phyloP scores from a whole-genome alignment of 148 eudicot species.

The Vaccinium corymbosum region DNA sequence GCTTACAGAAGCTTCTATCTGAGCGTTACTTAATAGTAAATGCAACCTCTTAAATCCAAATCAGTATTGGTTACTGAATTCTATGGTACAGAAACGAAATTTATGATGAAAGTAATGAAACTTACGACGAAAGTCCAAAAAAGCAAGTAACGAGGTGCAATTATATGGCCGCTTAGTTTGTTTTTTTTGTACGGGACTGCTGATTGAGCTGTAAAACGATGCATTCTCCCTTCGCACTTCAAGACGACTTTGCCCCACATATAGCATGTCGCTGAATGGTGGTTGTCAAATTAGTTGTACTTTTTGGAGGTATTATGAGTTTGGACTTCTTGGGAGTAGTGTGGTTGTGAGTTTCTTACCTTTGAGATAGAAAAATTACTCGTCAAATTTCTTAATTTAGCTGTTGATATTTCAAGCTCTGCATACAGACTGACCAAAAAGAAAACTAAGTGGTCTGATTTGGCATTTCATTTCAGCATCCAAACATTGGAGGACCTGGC shows the following conservation, averaged over 20 bases:
- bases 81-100: neutral
- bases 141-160: neutral
- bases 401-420: neutral
- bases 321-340: neutral
- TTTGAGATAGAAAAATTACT: neutral
- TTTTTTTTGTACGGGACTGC: neutral
- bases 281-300: neutral
- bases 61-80: neutral
- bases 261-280: neutral
- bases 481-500: conserved; percentile 82
- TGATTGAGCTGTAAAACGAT: neutral
- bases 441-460: neutral
- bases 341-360: neutral
- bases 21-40: neutral
- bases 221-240: neutral
- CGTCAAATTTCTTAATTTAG: neutral
- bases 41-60: neutral
- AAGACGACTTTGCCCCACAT: neutral
- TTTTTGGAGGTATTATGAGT: neutral
- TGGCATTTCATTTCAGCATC: conserved; percentile 39
- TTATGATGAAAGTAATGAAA: neutral
- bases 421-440: neutral
- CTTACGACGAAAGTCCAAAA: neutral
- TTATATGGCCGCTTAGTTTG: neutral
- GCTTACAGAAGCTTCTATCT: neutral